Conservation (phyloP, 148 eudicot genomes). For the Agrostemma githago region DNA sequence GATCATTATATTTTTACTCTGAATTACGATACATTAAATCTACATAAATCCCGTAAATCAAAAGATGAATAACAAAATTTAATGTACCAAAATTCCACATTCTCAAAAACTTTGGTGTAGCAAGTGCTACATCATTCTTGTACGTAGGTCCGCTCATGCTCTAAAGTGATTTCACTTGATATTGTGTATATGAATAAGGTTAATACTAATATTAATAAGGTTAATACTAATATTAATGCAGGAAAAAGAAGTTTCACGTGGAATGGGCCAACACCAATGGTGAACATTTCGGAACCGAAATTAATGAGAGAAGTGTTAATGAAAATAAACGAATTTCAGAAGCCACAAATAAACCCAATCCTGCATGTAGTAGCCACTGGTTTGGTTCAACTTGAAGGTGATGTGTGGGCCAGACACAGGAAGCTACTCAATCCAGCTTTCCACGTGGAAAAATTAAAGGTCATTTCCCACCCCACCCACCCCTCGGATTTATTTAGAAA, state of each 20-base stretch:
- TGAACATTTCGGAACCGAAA: slow-evolving; percentile 30
- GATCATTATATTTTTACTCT: no score
- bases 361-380: slow-evolving; percentile 21
- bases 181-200: no score
- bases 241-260: slow-evolving; percentile 26
- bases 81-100: no score
- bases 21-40: no score
- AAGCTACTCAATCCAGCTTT: slow-evolving; percentile 35
- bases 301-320: slow-evolving; percentile 26
- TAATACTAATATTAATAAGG: neutral
- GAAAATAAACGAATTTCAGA: slow-evolving; percentile 24
- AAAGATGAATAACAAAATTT: no score
- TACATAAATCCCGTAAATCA: no score
- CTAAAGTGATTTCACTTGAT: no score
- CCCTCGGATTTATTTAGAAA: no score
- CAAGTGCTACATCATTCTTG: no score
- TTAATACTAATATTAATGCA: slow-evolving; percentile 2
- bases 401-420: slow-evolving; percentile 36
- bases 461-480: neutral
- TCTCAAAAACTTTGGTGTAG: no score
- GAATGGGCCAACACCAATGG: slow-evolving; percentile 31
- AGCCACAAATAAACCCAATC: slow-evolving; percentile 27
- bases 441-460: slow-evolving; percentile 32
- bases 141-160: no score
- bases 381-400: slow-evolving; percentile 22